Evolutionary conservation across 1,284 basidiomycete species (phyloP).

Genomic region (Cronartium quercuum): DNA sequence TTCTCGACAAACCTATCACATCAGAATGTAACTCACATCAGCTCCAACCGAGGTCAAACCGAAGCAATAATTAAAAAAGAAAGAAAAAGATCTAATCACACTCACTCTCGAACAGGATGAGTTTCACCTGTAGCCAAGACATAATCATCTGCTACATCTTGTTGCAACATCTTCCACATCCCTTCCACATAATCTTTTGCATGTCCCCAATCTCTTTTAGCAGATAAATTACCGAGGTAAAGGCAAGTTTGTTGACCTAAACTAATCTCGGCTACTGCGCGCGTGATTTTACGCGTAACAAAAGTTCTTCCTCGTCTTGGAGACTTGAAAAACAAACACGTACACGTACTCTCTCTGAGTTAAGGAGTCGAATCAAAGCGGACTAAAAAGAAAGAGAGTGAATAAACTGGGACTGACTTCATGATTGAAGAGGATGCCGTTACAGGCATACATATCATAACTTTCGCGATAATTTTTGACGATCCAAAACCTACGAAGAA

Average conservation of each 20-base stretch:
- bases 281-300: slow-evolving; percentile 83
- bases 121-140: slow-evolving; percentile 89
- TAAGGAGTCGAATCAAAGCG: neutral
- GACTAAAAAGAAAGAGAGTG: neutral
- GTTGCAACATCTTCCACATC: slow-evolving; percentile 92
- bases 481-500: slow-evolving; percentile 64
- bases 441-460: slow-evolving; percentile 77
- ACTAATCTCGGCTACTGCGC: slow-evolving; percentile 80
- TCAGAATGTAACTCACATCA: neutral
- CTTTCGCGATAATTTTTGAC: slow-evolving; percentile 75
- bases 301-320: slow-evolving; percentile 83
- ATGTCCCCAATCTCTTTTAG: slow-evolving; percentile 88
- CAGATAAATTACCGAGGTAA: slow-evolving; percentile 83
- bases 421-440: slow-evolving; percentile 87
- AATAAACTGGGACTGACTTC: slow-evolving; percentile 51
- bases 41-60: neutral
- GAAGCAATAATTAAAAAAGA: neutral
- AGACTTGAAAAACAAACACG: slow-evolving; percentile 51
- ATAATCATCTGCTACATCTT: slow-evolving; percentile 70
- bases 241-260: slow-evolving; percentile 76
- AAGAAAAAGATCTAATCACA: neutral
- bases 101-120: slow-evolving; percentile 69
- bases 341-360: neutral
- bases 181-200: slow-evolving; percentile 80
- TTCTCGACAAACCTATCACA: slow-evolving; percentile 63